A percentile compares a stretch with the other conserved stretches of the same genome.
These are phyloP conservation scores for Craterostigma plantagineum DNA, from an alignment of 257 asterid species.

Conservation along the genomic window DNA sequence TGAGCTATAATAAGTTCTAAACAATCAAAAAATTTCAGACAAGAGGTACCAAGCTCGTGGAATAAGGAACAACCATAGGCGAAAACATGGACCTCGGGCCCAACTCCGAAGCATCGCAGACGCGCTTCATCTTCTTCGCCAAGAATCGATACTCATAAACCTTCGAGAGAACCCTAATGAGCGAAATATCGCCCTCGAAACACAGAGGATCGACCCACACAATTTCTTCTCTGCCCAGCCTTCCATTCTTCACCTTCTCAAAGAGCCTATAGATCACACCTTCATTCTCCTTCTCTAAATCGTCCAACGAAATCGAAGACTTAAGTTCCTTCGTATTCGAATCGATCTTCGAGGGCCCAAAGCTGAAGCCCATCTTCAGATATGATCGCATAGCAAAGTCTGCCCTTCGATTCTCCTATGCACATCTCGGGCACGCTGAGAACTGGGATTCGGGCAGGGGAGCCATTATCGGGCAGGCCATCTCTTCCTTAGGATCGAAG, in stretches of 20 bases:
- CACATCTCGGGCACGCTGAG: conserved; percentile 25
- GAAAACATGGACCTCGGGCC: conserved; percentile 24
- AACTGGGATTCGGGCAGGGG: conserved; percentile 30
- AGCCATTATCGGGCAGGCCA: conserved; percentile 22
- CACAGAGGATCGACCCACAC: neutral
- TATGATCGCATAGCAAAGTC: conserved; percentile 15
- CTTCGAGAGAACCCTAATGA: neutral
- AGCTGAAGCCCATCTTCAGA: conserved; percentile 37
- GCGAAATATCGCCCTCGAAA: neutral
- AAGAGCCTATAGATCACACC: neutral
- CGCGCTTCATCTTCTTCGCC: conserved; percentile 23
- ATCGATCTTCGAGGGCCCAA: conserved; percentile 36
- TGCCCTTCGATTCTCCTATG: conserved; percentile 20
- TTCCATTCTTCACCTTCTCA: neutral
- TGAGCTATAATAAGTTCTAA: no score
- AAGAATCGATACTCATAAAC: conserved; percentile 17
- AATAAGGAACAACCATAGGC: conserved; percentile 32
- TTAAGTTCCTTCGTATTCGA: conserved; percentile 9
- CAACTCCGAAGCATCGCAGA: conserved; percentile 20
- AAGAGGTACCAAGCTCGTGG: conserved; percentile 41
- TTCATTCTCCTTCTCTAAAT: neutral
- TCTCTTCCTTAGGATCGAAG: conserved; percentile 29
- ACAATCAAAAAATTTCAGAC: no score
- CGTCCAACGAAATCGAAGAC: neutral
- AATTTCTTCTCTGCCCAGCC: neutral